Evolutionary conservation across 2,329 filamentous ascomycete species (phyloP).

Genomic region (Colletotrichum simmondsii): DNA sequence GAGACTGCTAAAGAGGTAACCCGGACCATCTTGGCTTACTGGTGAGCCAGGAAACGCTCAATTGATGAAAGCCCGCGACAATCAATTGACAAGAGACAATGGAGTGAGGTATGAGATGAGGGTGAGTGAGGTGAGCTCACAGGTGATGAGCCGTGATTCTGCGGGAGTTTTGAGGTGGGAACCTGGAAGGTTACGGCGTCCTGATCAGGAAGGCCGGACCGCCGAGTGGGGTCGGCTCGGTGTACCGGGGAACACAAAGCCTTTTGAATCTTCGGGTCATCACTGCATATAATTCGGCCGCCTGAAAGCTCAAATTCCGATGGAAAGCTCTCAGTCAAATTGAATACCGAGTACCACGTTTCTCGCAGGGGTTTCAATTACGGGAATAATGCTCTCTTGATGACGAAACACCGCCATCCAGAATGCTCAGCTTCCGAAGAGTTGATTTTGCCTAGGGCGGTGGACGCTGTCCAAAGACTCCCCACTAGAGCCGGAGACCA

Average conservation of each 20-base stretch:
- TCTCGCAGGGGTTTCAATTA: too few relatives aligned
- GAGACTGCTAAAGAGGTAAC: not conserved
- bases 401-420: too few relatives aligned
- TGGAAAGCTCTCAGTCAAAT: not conserved
- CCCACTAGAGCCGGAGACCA: accelerated
- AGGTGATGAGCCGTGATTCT: too few relatives aligned
- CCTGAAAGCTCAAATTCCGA: not conserved
- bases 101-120: not conserved
- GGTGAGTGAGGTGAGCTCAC: not conserved
- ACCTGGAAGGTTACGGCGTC: not conserved
- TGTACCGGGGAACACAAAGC: not conserved
- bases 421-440: too few relatives aligned
- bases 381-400: too few relatives aligned
- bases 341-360: too few relatives aligned
- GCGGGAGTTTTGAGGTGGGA: not conserved
- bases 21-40: not conserved
- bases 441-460: too few relatives aligned
- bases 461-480: too few relatives aligned
- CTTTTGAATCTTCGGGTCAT: not conserved
- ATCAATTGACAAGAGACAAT: not conserved
- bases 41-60: not conserved
- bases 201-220: constrained; percentile 8
- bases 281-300: not conserved
- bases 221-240: not conserved
- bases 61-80: not conserved